Percentiles rank a stretch among this genome's conserved stretches.
Evolutionary conservation across 2,329 filamentous ascomycete genomes (phyloP).

Genomic region (Daldinia eschscholtzii): DNA sequence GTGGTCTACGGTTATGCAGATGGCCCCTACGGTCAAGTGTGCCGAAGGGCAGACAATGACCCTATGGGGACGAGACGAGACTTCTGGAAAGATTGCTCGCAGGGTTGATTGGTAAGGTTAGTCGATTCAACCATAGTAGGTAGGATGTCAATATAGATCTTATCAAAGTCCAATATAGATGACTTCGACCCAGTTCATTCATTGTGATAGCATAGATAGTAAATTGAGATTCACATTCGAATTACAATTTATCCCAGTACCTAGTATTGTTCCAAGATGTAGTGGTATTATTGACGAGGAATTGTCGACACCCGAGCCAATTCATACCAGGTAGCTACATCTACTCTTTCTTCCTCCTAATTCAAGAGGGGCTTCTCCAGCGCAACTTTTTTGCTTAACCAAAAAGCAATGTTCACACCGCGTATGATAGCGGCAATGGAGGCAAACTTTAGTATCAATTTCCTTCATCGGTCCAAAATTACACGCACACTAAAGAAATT

Average conservation of each 20-base stretch:
- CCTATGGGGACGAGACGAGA: conserved; percentile 46
- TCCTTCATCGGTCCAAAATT: not conserved
- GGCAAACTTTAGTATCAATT: too few relatives aligned
- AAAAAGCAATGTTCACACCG: too few relatives aligned
- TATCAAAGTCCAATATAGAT: not conserved
- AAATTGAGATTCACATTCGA: not conserved
- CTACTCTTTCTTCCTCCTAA: too few relatives aligned
- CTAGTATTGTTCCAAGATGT: not conserved
- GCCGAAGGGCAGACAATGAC: conserved; percentile 47
- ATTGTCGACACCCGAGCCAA: too few relatives aligned
- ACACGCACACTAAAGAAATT: not conserved
- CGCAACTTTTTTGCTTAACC: too few relatives aligned
- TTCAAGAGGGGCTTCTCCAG: too few relatives aligned
- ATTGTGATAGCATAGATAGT: not conserved
- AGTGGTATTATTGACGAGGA: not conserved
- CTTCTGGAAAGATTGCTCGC: conserved; percentile 17
- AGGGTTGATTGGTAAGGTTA: conserved; percentile 7
- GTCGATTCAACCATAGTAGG: not conserved
- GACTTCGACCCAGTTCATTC: not conserved
- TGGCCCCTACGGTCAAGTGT: conserved; percentile 52
- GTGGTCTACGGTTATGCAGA: conserved; percentile 50
- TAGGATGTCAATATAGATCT: not conserved
- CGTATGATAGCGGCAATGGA: too few relatives aligned
- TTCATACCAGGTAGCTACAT: too few relatives aligned
- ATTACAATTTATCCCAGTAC: not conserved